A percentile compares a stretch with the other conserved stretches of the same genome.
phyloP scores from a whole-genome alignment of 2,329 filamentous ascomycete genomes.

The Aureobasidium leucospermi region DNA sequence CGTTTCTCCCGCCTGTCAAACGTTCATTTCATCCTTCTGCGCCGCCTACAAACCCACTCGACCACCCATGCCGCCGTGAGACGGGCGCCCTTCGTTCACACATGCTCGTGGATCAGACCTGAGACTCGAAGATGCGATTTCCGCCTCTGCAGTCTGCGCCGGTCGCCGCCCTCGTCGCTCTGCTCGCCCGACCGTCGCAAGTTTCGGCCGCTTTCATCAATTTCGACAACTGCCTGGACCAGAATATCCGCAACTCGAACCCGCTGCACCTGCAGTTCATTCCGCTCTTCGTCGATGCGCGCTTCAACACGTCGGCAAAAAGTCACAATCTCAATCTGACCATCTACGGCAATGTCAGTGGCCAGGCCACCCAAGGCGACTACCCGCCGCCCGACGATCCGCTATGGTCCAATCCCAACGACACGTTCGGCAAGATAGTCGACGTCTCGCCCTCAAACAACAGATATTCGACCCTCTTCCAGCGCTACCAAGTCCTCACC shows the following conservation, averaged over 20 bases:
- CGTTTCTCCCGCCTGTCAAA: background rate
- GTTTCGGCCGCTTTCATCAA: slow-evolving; percentile 57
- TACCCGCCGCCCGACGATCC: slow-evolving; percentile 55
- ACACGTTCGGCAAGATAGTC: slow-evolving; percentile 69
- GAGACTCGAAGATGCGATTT: background rate
- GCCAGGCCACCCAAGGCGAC: slow-evolving; percentile 50
- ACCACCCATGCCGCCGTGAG: slow-evolving; percentile 6
- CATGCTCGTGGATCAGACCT: slow-evolving; percentile 10
- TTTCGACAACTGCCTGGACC: slow-evolving; percentile 75
- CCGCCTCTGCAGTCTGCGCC: background rate
- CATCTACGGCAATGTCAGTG: slow-evolving; percentile 86
- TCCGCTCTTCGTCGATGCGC: slow-evolving; percentile 66
- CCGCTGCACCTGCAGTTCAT: slow-evolving; percentile 67
- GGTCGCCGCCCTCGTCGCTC: background rate
- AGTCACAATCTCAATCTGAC: slow-evolving; percentile 65
- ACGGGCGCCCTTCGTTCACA: background rate
- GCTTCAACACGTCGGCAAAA: slow-evolving; percentile 56
- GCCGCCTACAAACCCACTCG: background rate
- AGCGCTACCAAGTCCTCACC: slow-evolving; percentile 64
- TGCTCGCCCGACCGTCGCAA: slow-evolving; percentile 24
- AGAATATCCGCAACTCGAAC: slow-evolving; percentile 50
- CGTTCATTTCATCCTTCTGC: background rate
- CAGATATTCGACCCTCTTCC: slow-evolving; percentile 65
- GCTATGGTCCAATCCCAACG: slow-evolving; percentile 54
- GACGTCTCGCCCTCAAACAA: slow-evolving; percentile 51